A percentile compares a stretch with the other conserved stretches of the same genome.
Evolutionary conservation across 139 green algal genomes (phyloP).

Genomic region (Tetradesmus lagerheimii): DNA sequence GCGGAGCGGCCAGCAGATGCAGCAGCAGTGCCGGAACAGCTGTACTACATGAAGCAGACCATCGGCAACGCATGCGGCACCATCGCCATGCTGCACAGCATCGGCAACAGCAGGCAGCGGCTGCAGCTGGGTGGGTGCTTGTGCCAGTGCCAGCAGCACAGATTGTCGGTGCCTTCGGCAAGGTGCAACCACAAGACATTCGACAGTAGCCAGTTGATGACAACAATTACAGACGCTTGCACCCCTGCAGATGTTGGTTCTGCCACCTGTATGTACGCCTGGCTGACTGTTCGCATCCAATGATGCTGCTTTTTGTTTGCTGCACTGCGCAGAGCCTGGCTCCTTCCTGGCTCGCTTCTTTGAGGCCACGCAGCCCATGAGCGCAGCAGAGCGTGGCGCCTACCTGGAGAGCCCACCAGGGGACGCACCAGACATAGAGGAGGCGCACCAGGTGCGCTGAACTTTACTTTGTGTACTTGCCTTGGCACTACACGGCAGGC

Average conservation of each 20-base stretch:
- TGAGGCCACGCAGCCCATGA: slow-evolving; percentile 66
- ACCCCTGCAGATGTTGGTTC: background rate
- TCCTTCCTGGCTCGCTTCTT: slow-evolving; percentile 88
- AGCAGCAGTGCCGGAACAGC: background rate
- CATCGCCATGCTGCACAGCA: slow-evolving; percentile 89
- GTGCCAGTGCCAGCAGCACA: background rate
- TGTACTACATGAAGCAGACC: slow-evolving; percentile 96
- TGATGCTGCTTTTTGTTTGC: background rate
- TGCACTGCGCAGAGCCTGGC: slow-evolving; percentile 55
- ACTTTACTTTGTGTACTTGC: too few species aligned
- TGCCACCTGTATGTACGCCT: background rate
- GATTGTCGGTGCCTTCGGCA: background rate
- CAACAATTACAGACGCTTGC: too few species aligned
- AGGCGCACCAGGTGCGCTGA: slow-evolving; percentile 80
- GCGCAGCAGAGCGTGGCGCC: slow-evolving; percentile 65
- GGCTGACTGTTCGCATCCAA: background rate
- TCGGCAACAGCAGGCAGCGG: slow-evolving; percentile 67
- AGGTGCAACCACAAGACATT: background rate
- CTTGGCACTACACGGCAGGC: too few species aligned
- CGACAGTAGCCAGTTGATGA: background rate
- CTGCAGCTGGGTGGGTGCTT: slow-evolving; percentile 1
- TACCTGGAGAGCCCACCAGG: slow-evolving; percentile 88
- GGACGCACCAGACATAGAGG: slow-evolving; percentile 83
- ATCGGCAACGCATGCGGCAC: slow-evolving; percentile 98
- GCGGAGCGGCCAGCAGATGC: slow-evolving; percentile 26